Evolutionary conservation across 2,329 filamentous ascomycete genomes (phyloP).

Genomic region (Claviceps maximensis): DNA sequence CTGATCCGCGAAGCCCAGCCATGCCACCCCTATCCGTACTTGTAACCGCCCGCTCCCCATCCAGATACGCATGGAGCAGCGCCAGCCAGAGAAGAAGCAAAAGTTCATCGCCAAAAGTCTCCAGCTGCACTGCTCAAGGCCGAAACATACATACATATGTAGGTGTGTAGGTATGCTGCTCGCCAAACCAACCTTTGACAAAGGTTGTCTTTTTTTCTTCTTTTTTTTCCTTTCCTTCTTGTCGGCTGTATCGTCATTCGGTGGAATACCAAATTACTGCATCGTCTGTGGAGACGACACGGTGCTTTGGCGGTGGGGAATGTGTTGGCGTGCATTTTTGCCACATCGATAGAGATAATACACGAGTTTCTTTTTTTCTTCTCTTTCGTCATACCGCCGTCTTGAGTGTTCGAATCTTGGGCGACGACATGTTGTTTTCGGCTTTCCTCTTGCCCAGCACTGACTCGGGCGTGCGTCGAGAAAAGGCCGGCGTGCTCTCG

Average conservation of each 20-base stretch:
- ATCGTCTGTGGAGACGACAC: neutral
- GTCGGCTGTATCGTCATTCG: too few species aligned
- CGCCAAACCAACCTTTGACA: neutral
- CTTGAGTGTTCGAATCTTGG: slow-evolving; percentile 19
- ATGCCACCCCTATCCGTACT: too few species aligned
- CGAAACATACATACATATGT: too few species aligned
- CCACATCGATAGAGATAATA: too few species aligned
- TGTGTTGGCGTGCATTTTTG: too few species aligned
- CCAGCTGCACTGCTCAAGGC: neutral
- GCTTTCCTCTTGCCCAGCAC: slow-evolving; percentile 64
- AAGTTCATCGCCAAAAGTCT: neutral
- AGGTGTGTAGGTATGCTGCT: too few species aligned
- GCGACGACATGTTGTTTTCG: slow-evolving; percentile 38
- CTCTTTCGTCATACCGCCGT: slow-evolving; percentile 15
- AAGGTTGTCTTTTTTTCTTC: too few species aligned
- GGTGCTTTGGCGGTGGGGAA: too few species aligned
- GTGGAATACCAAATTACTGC: too few species aligned
- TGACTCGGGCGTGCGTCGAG: slow-evolving; percentile 46
- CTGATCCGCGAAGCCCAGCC: too few species aligned
- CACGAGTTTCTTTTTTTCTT: neutral
- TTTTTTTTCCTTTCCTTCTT: neutral
- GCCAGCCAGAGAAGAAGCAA: neutral
- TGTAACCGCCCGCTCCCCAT: too few species aligned
- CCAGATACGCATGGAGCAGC: too few species aligned
- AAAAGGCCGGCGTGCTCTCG: slow-evolving; percentile 27